These are phyloP conservation scores for Xylaria hypoxylon DNA, from an alignment of 2,329 filamentous ascomycete genomes.

Conservation along the genomic window DNA sequence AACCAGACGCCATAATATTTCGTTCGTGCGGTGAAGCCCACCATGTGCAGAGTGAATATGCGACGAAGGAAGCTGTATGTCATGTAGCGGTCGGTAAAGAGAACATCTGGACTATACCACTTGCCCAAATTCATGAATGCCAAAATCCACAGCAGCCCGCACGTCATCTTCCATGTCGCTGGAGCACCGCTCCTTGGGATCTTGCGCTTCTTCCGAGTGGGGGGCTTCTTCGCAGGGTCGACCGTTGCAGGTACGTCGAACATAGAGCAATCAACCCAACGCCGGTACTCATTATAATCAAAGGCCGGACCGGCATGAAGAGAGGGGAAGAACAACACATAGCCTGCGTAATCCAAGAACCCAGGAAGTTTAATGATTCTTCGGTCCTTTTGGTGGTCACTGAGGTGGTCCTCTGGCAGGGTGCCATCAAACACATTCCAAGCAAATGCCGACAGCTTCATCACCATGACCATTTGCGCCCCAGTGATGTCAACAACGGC, in stretches of 20 bases:
- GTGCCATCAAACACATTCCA: conserved; percentile 98
- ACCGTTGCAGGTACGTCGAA: conserved; percentile 85
- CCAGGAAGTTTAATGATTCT: conserved; percentile 79
- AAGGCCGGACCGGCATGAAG: conserved; percentile 92
- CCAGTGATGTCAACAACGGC: conserved; percentile 86
- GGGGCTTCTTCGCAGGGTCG: conserved; percentile 87
- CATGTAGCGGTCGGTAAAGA: conserved; percentile 75
- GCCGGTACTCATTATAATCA: conserved; percentile 91
- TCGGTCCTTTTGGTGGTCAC: conserved; percentile 85
- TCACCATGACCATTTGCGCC: conserved; percentile 97
- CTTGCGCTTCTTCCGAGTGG: conserved; percentile 87
- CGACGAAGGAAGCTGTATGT: conserved; percentile 76
- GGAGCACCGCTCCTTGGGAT: conserved; percentile 92
- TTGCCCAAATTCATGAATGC: conserved; percentile 78
- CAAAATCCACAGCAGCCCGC: conserved; percentile 82
- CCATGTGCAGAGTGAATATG: conserved; percentile 83
- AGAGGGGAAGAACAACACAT: conserved; percentile 94
- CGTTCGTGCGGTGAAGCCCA: conserved; percentile 81
- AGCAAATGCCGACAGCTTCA: conserved; percentile 96
- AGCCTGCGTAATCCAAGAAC: conserved; percentile 85
- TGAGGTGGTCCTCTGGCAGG: conserved; percentile 81
- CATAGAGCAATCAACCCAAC: conserved; percentile 94
- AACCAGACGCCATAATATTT: conserved; percentile 99
- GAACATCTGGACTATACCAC: conserved; percentile 72
- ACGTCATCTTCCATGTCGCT: conserved; percentile 78